phyloP scores from a whole-genome alignment of 2,329 filamentous ascomycete species.

The Herpotrichia juniperi region DNA sequence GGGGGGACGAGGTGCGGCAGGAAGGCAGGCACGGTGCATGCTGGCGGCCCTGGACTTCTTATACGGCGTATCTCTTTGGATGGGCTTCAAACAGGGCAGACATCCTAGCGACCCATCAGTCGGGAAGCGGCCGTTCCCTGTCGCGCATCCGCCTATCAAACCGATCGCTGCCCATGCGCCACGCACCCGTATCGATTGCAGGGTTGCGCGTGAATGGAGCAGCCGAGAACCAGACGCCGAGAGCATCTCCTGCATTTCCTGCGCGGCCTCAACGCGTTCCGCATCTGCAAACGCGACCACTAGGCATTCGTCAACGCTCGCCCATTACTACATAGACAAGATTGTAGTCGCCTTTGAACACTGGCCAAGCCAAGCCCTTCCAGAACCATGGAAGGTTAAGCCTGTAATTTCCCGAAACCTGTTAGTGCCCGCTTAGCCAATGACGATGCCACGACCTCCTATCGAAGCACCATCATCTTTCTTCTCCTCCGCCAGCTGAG shows the following conservation, averaged over 20 bases:
- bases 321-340: background rate
- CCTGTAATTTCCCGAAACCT: conserved; percentile 8
- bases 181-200: conserved; percentile 2
- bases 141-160: conserved; percentile 25
- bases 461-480: background rate
- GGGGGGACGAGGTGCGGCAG: conserved; percentile 8
- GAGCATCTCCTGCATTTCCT: background rate
- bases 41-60: conserved; percentile 20
- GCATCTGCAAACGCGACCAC: background rate
- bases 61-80: conserved; percentile 25
- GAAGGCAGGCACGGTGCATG: conserved; percentile 23
- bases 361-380: conserved; percentile 3
- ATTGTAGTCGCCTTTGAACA: background rate
- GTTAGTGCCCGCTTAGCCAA: background rate
- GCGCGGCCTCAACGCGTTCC: background rate
- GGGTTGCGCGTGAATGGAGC: background rate
- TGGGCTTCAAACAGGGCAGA: conserved; percentile 35
- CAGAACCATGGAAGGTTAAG: conserved; percentile 8
- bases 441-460: background rate
- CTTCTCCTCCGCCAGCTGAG: too few species aligned
- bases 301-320: background rate
- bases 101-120: conserved; percentile 16
- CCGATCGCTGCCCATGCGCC: conserved; percentile 14
- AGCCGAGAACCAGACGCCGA: background rate
- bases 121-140: conserved; percentile 12